Evolutionary conservation across 805 yeast species (phyloP), one percentile per base, ranked within the genome.

Genomic region (Candida easanensis): DNA sequence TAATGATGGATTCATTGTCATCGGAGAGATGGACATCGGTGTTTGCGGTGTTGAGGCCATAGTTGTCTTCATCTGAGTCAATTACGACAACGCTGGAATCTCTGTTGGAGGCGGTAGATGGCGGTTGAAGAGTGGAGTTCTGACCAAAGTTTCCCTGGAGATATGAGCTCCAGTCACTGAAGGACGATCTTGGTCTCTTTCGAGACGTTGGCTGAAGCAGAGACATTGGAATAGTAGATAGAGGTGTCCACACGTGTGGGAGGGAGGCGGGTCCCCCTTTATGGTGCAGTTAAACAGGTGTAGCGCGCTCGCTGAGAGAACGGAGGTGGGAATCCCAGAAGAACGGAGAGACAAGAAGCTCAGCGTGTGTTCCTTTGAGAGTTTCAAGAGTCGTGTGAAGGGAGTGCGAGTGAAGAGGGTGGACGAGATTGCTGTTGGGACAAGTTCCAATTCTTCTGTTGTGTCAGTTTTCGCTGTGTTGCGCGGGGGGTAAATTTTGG

Each of bases 51-150:
- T 48, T 44, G 41, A 50, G 40, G 25, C 44, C 53, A 23, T 48
- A 47, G 45, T 48, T 38, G 18, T 68, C 73, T 20, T 68, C 67
- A 36, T 70, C 76, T 0, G 75, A 70, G 40, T 68, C 74, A 36
- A 70, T 48, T 30, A 65, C 60, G 26, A 69, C 62, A 3, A 69
- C 58, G 46, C 57, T 48, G 16, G 68, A 68, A 25, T 51, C 56
- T 14, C 42, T 44, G 9, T 32, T 51, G 39, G 42, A 38, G 38
- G 34, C 25, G 5, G 46, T 38, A 38, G 45, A 36, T 9, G 41
- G 49, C 19, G 45, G 50, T 13, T 38, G 48, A 10, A 43, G 36
- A 4, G 39, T 46, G 16, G 36, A 33, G 6, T 50, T 44, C 1
- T 39, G 27, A 45, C 38, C 46, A 32, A 49, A 48, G 37, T 52